These are phyloP conservation scores for Rhodotorula babjevae DNA, from an alignment of 768 basidiomycete species.

Conservation along the genomic window DNA sequence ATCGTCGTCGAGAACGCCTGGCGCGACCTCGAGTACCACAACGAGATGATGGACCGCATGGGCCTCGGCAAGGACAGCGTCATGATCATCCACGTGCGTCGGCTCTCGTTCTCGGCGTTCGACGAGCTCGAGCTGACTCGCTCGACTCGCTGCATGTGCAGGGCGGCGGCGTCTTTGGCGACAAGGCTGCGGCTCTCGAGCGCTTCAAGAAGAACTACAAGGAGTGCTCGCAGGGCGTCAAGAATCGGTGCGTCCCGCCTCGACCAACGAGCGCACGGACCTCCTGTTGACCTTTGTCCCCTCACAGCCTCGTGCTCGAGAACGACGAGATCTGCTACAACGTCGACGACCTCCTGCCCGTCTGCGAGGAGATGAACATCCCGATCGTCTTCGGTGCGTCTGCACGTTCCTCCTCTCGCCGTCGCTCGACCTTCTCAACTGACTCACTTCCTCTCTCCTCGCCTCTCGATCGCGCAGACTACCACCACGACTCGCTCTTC, in stretches of 20 bases:
- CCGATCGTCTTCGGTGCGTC: constrained; percentile 60
- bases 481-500: constrained; percentile 73
- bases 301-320: constrained; percentile 50
- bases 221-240: constrained; percentile 59
- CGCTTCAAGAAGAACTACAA: constrained; percentile 69
- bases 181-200: constrained; percentile 65
- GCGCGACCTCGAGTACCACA: constrained; percentile 78
- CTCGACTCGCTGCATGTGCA: no score
- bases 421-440: not conserved
- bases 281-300: no score
- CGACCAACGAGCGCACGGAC: not conserved
- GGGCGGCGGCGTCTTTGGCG: constrained; percentile 77
- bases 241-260: constrained; percentile 55
- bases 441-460: no score
- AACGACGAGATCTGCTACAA: constrained; percentile 94
- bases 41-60: constrained; percentile 81
- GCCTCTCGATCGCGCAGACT: constrained; percentile 51
- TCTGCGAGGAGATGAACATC: constrained; percentile 77
- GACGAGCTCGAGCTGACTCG: not conserved
- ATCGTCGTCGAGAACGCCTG: constrained; percentile 70
- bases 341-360: constrained; percentile 76
- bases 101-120: constrained; percentile 4
- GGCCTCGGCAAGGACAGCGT: constrained; percentile 75
- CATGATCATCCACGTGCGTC: constrained; percentile 70
- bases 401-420: no score